Conservation (phyloP, 2,329 filamentous ascomycete species). For the Bipolaris bicolor region DNA sequence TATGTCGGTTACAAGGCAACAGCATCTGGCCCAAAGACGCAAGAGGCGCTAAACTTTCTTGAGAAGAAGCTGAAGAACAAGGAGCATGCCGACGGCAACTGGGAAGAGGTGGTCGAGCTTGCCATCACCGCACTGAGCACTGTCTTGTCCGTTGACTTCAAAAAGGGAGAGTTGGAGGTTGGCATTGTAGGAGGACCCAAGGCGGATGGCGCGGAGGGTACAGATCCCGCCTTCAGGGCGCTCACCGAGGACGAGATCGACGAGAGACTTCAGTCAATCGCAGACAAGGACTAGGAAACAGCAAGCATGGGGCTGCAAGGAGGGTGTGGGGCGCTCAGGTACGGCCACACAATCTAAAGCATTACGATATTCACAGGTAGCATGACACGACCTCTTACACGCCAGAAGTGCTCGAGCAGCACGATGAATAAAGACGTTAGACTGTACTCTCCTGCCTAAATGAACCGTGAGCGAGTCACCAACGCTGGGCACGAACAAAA, state of each 20-base stretch:
- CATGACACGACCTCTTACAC: constrained; percentile 38
- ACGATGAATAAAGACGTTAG: constrained; percentile 43
- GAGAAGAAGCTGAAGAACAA: constrained; percentile 99
- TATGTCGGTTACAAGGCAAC: constrained; percentile 99
- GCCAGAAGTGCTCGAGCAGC: constrained; percentile 34
- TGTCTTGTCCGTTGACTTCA: constrained; percentile 98
- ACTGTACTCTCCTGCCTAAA: constrained; percentile 43
- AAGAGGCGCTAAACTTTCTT: constrained; percentile 96
- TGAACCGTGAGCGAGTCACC: constrained; percentile 37
- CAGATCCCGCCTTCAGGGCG: constrained; percentile 78
- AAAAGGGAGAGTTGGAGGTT: constrained; percentile 98
- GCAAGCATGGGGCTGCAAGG: constrained; percentile 26
- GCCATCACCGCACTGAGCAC: constrained; percentile 95
- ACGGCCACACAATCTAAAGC: constrained; percentile 27
- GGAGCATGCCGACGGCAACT: constrained; percentile 86
- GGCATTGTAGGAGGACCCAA: constrained; percentile 92
- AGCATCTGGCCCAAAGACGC: constrained; percentile 95
- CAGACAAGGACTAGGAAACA: constrained; percentile 86
- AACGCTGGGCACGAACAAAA: constrained; percentile 16
- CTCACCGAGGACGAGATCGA: constrained; percentile 98
- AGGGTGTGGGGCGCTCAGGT: constrained; percentile 33
- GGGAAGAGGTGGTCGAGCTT: constrained; percentile 97
- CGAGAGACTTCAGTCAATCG: constrained; percentile 95
- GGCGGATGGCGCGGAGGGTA: constrained; percentile 81
- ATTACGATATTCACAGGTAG: constrained; percentile 36